These are phyloP conservation scores for Haematococcus sp. DNA, from an alignment of 139 green algal genomes.

Conservation along the genomic window DNA sequence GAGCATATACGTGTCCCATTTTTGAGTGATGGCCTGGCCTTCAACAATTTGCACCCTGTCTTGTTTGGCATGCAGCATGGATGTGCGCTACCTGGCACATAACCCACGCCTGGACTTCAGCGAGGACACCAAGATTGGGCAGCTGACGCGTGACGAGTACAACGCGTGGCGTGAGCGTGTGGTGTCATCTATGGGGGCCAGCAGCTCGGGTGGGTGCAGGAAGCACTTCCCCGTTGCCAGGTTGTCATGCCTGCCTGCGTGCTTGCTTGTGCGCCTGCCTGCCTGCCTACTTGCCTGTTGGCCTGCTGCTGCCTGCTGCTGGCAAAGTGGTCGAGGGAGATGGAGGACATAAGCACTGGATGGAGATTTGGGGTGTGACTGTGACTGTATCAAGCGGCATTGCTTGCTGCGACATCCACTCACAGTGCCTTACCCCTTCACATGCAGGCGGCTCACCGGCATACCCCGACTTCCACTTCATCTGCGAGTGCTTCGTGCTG, in stretches of 20 bases:
- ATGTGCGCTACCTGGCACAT: conserved; percentile 22
- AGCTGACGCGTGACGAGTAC: conserved; percentile 50
- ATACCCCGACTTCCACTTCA: conserved; percentile 79
- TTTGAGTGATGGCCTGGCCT: no score
- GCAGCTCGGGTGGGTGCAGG: conserved; percentile 27
- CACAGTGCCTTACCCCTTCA: not conserved
- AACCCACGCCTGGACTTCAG: conserved; percentile 26
- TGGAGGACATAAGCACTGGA: no score
- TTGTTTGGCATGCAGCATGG: conserved; percentile 11
- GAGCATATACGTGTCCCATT: no score
- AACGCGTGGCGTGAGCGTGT: conserved; percentile 43
- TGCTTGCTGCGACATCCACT: not conserved
- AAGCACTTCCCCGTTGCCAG: not conserved
- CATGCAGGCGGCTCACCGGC: not conserved
- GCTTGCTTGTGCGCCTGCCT: no score
- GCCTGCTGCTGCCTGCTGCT: no score
- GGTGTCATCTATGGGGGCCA: conserved; percentile 10
- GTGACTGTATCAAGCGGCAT: no score
- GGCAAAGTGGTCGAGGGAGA: no score
- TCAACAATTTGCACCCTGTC: not conserved
- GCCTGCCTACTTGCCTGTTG: no score
- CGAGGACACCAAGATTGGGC: conserved; percentile 61
- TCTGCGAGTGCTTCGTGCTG: conserved; percentile 97
- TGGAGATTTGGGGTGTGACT: no score
- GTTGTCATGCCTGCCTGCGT: no score